These are phyloP conservation scores for Trichoderma sp. DNA, from an alignment of 2,329 filamentous ascomycete genomes.

Conservation along the genomic window DNA sequence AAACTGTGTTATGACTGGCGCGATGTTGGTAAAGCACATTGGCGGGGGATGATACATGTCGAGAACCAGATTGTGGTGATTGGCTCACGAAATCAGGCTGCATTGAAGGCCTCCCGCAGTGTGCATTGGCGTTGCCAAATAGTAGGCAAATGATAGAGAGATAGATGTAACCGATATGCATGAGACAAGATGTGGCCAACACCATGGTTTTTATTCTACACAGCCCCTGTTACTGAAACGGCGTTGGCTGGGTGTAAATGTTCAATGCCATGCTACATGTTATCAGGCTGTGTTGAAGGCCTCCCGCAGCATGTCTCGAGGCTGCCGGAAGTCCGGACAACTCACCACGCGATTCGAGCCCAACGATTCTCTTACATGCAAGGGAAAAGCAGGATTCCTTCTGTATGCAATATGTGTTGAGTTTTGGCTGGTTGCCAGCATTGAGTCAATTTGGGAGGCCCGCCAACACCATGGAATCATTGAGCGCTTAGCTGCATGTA, in stretches of 20 bases:
- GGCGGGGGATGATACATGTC: neutral
- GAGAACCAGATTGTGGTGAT: neutral
- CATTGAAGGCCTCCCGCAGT: conserved; percentile 8
- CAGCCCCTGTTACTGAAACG: too few species aligned
- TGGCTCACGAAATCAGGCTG: neutral
- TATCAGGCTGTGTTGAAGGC: neutral
- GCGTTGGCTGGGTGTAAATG: too few species aligned
- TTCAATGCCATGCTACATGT: neutral
- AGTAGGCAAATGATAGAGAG: neutral
- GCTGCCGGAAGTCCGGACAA: neutral
- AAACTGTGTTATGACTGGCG: too few species aligned
- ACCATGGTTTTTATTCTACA: neutral
- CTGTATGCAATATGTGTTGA: neutral
- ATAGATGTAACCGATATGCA: neutral
- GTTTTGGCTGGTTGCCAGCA: neutral
- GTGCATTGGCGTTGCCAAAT: neutral
- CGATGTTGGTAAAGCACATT: neutral
- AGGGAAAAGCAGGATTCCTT: neutral
- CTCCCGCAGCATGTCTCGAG: neutral
- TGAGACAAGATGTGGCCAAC: neutral
- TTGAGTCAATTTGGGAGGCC: neutral
- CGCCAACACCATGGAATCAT: neutral
- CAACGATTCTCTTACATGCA: neutral
- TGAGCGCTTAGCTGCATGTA: neutral
- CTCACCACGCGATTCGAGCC: neutral